Evolutionary conservation across 176 grass and related monocot genomes (phyloP), one percentile per base, ranked within the genome.

Genomic region (Paspalum notatum): DNA sequence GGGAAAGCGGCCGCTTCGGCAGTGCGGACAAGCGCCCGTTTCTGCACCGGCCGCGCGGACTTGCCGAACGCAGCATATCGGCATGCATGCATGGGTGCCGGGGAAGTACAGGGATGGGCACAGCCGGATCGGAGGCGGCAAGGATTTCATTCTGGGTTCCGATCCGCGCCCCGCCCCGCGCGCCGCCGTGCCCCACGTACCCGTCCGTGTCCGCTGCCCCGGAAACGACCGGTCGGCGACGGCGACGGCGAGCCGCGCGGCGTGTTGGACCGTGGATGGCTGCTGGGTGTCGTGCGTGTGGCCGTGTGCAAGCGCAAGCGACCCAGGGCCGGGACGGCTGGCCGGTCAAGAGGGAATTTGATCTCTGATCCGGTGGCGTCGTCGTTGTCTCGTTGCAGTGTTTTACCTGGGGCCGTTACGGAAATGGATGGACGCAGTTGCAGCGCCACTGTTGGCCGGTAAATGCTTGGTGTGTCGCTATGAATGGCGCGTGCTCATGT

Each of bases 121-220:
- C 32, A 32, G 32, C 32, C 32, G 32, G 32, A 32, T 3, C 32
- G 32, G 32, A 32, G 3, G 32, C 32, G 32, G 32, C 32, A 32
- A 32, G 32, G 32, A 32, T 32, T n/a, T n/a, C n/a, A n/a, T n/a
- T 32, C 32, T 32, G 32, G 32, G 32, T 32, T 3, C 32, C 32
- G 32, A 32, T 1, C 32, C 32, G 2, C 3, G 32, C 32, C 32
- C 32, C 32, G 32, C 32, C 32, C 4, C 16, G 50, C 41, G 3
- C 1, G 8, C 25, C 32, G 57, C 39, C 54, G n/a, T n/a, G 4
- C 6, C 26, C 12, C 32, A 52, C 56, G 48, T 12, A 10, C 16
- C 22, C 18, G 63, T 32, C 25, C 40, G 41, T 27, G 64, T 77
- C 79, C 14, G 64, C 25, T 66, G 71, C 65, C 78, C 65, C 74